Base-by-base conservation (phyloP, 2,329 filamentous ascomycete species). In the Geosmithia morbida region DNA sequence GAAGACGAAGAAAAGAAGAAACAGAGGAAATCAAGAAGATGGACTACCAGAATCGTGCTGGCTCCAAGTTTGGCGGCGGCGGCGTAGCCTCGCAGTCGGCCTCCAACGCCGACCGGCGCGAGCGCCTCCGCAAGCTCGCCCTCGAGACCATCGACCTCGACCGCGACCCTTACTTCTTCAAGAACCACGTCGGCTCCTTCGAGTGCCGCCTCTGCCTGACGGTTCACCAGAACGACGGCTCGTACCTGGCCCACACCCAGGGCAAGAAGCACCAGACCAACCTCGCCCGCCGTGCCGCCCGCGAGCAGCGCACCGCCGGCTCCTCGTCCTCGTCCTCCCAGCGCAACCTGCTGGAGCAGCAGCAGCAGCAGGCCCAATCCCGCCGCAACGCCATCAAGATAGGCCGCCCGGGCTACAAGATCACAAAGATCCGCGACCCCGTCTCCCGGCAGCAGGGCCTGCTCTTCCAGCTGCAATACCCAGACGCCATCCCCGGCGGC, bases 151-250 rank as follows among this genome's bases (percentile, higher is more conserved):
- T 98, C 74, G 90, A 97, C 71, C 85, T 97, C 52, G 92, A 97
- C 69, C 97, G 96, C 70, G 92, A 98, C 69, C 92, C 92, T 0
- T 98, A 97, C 77, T 96, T 97, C 74, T 98, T 98, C 82, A 94
- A 94, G 66, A 98, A 98, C 73, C 90, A 98, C 67, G 87, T 97
- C 58, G 92, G 92, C 60, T 92, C 85, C 60, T 98, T 96, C 67
- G 92, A 98, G 67, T 98, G 92, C 66, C 86, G 92, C 29, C 83
- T 98, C 41, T 98, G 92, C 61, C 73, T 98, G 22, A 98, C 92
- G 0, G 90, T 97, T 4, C 92, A 98, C 74, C 92, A 98, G 61
- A 98, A 98, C 65, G 92, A 98, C 70, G 92, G 92, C 52, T 96
- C 89, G 44, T 98, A 98, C 67, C 87, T 98, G 55, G 92, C 92